Base-by-base conservation (phyloP, 139 green algal species). In the Desmodesmus armatus region DNA sequence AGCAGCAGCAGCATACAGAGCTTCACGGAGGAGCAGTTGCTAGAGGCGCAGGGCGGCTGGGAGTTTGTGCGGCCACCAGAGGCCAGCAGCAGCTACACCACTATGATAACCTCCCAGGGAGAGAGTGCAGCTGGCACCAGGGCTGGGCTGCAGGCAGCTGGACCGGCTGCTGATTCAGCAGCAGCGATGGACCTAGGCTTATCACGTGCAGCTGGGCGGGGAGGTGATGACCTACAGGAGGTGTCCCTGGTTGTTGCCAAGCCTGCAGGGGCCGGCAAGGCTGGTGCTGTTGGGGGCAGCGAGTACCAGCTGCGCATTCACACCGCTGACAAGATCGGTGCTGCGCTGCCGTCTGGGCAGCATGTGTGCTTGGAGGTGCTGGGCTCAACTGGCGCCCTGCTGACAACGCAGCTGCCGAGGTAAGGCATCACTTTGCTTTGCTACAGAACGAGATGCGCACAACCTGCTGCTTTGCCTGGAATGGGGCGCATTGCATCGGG, bases 21-120 rank as follows among this genome's bases (percentile, higher is more conserved):
- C 33, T 84, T 84, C 62, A 84, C 78, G n/a, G 78, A 84, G 37
- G 78, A 84, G 40, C 78, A 84, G 62, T 63, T 84, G 62, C 78
- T 84, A 23, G 78, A 78, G 29, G 78, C 78, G 37, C 76, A 82
- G 40, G 78, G 78, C 6, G 77, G 58, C 15, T 40, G 77, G 2
- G 78, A 84, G 63, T 84, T 84, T 37, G 77, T 63, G 21, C 19
- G 65, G 31, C 51, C 13, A 11, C 58, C 77, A 43, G 25, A 43
- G 31, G 73, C n/a, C 19, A 29, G 43, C 29, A 35, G 23, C 15
- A 72, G 76, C 62, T 84, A 84, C 31, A 25, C 23, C 3, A 11
- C 27, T 19, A 35, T 84, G 0, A 77, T 84, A 41, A 9, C 63
- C 47, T 27, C 67, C 31, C 4, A 49, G 15, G 67, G 2, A 15